Base-by-base conservation (phyloP, 768 basidiomycete genomes). In the Termitomyces sp. region DNA sequence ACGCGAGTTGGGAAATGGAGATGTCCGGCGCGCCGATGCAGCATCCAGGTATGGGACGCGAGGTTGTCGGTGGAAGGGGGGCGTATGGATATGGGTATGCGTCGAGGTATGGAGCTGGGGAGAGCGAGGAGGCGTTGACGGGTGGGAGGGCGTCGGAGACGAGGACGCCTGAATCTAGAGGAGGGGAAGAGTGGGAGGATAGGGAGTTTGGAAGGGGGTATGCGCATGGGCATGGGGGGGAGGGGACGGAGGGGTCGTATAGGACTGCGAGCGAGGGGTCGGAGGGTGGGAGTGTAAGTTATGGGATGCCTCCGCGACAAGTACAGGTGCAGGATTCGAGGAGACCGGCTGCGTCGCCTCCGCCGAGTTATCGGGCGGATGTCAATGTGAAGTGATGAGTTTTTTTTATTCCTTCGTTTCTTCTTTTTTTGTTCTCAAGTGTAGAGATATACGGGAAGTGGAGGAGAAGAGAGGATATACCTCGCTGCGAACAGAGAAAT, bases 1-100 rank as follows among this genome's bases (percentile, higher is more conserved):
- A 66, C n/a, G 66, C 66, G 18, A 66, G 62, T 12, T 71, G 71
- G 73, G 70, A 74, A 32, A 58, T 63, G 63, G 5, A 29, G n/a
- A n/a, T n/a, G n/a, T 15, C 31, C 7, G 31, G 36, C 12, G 32
- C 29, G 44, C 59, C 48, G 40, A 54, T 60, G 53, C 53, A 49
- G 38, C 56, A 58, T 57, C 50, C 53, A 1, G 42, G 42, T 6
- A 44, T 45, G 52, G 43, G 52, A 23, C 18, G 52, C 33, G 52
- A 53, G 43, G 33, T 43, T 1, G 42, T 40, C 15, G 20, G 18
- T 5, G 27, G 5, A 33, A 32, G n/a, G 3, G 23, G 16, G 12
- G 38, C 13, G n/a, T 15, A 27, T 3, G 38, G 22, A 7, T 3
- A 16, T 25, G 31, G 16, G 35, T 16, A 16, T 16, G 48, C 3